These are phyloP conservation scores for Periconia macrospinosa DNA, from an alignment of 2,329 filamentous ascomycete genomes.

Conservation along the genomic window DNA sequence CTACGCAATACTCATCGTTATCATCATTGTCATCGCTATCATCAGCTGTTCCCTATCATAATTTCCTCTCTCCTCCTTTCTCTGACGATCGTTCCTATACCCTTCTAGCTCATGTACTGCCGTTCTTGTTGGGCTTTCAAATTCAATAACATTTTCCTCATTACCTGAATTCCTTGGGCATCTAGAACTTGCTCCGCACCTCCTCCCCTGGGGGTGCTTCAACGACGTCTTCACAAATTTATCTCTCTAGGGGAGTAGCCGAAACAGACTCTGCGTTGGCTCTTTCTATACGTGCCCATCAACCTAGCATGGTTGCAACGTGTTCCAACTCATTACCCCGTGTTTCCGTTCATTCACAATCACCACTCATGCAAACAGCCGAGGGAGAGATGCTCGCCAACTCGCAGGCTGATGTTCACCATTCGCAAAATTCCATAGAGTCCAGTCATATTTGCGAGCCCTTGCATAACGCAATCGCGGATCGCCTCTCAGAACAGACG, in stretches of 20 bases:
- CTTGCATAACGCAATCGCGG: neutral
- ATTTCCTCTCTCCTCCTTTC: neutral
- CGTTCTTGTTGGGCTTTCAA: neutral
- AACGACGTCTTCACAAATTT: constrained; percentile 53
- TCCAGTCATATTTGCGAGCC: neutral
- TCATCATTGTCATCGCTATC: neutral
- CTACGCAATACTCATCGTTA: neutral
- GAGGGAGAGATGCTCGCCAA: constrained; percentile 7
- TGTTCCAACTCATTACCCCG: constrained; percentile 19
- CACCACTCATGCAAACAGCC: constrained; percentile 3
- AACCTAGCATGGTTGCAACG: constrained; percentile 15
- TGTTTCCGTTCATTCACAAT: constrained; percentile 15
- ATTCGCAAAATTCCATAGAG: neutral
- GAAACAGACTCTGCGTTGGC: constrained; percentile 32
- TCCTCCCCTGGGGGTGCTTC: constrained; percentile 25
- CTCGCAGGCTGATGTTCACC: constrained; percentile 6
- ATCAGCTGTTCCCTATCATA: neutral
- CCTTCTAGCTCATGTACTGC: neutral
- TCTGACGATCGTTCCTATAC: neutral
- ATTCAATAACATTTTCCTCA: too few species aligned
- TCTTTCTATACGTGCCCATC: constrained; percentile 18
- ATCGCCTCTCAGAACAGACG: neutral
- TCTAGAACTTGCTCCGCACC: constrained; percentile 8
- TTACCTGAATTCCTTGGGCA: neutral
- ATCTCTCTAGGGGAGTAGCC: constrained; percentile 50